Conservation (phyloP, 257 asterid genomes). For the Agastache rugosa region DNA sequence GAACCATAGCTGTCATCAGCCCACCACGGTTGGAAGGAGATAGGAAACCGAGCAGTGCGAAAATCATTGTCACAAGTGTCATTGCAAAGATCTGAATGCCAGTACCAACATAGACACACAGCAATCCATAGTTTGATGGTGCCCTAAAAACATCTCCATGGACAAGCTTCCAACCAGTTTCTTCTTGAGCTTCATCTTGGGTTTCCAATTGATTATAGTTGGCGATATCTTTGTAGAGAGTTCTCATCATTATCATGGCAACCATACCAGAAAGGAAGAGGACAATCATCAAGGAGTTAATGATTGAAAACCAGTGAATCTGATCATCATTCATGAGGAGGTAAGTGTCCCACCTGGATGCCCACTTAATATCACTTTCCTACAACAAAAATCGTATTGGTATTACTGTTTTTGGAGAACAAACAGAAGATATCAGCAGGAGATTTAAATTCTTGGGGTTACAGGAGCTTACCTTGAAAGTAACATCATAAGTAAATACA, state of each 20-base stretch:
- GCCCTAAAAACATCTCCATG: constrained; percentile 87
- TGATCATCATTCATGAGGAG: constrained; percentile 95
- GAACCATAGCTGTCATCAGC: constrained; percentile 93
- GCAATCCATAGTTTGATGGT: constrained; percentile 69
- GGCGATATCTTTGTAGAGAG: constrained; percentile 83
- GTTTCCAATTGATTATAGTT: constrained; percentile 88
- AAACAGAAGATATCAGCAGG: constrained; percentile 11
- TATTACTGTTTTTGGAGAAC: constrained; percentile 9
- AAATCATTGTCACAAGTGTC: constrained; percentile 91
- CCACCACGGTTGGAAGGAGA: constrained; percentile 94
- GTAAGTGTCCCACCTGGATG: constrained; percentile 94
- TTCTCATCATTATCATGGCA: constrained; percentile 98
- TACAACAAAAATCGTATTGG: constrained; percentile 32
- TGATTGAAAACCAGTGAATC: constrained; percentile 94
- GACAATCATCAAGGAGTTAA: constrained; percentile 90
- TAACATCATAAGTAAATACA: constrained; percentile 73
- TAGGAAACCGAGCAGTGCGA: constrained; percentile 81
- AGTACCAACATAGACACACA: constrained; percentile 85
- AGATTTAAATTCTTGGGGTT: constrained; percentile 9
- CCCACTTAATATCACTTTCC: constrained; percentile 91
- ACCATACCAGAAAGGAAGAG: constrained; percentile 96
- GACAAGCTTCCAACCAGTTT: constrained; percentile 93
- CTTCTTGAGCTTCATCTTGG: constrained; percentile 95
- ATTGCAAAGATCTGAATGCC: constrained; percentile 81
- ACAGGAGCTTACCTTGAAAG: constrained; percentile 60